These are phyloP conservation scores for Cytospora paraplurivora DNA, from an alignment of 2,329 filamentous ascomycete genomes.

Conservation along the genomic window DNA sequence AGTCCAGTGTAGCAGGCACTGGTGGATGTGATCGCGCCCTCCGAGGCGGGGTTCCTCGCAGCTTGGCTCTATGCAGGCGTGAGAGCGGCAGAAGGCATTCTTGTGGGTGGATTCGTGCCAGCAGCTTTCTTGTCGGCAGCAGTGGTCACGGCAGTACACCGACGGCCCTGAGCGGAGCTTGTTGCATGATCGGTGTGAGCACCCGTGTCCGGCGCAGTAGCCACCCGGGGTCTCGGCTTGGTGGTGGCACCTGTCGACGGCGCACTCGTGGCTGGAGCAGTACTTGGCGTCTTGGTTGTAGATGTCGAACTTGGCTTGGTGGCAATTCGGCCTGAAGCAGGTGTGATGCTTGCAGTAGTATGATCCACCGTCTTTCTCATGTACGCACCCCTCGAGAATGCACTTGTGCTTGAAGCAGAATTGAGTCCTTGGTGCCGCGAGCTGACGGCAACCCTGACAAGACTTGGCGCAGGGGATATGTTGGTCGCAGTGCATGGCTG, in stretches of 20 bases:
- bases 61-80: conserved; percentile 10
- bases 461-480: conserved; percentile 16
- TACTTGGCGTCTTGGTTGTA: conserved; percentile 14
- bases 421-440: not conserved
- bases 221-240: conserved; percentile 9
- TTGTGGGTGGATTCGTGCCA: conserved; percentile 5
- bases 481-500: conserved; percentile 18
- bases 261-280: conserved; percentile 25
- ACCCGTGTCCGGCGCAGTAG: conserved; percentile 19
- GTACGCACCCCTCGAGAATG: conserved; percentile 17
- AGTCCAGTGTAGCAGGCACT: conserved; percentile 21
- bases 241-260: conserved; percentile 2
- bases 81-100: conserved; percentile 22
- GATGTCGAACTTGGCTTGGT: conserved; percentile 22
- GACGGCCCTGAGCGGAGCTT: not conserved
- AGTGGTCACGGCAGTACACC: conserved; percentile 15
- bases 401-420: conserved; percentile 25
- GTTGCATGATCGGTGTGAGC: conserved; percentile 19
- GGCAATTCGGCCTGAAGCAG: conserved; percentile 15
- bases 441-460: conserved; percentile 14
- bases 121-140: conserved; percentile 18
- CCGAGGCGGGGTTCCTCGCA: conserved; percentile 16
- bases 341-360: conserved; percentile 25
- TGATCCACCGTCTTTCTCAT: conserved; percentile 12
- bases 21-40: conserved; percentile 8